Evolutionary conservation across 306 rosid species (phyloP).

Genomic region (Castanea sativa): DNA sequence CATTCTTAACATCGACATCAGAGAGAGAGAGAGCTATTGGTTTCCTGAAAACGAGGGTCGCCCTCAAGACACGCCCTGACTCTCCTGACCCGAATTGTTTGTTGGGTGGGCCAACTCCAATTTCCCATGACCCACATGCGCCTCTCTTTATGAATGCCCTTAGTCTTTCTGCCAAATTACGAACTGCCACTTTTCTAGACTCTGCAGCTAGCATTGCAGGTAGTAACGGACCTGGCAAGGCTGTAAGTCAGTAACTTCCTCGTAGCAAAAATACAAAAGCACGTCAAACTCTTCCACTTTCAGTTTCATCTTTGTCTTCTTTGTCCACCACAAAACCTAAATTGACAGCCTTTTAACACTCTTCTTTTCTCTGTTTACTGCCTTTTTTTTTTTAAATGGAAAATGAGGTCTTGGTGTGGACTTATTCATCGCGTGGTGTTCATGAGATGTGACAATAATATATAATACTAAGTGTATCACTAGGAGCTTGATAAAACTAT

Average conservation of each 20-base stretch:
- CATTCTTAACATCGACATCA: constrained; percentile 19
- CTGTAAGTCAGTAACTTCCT: constrained; percentile 1
- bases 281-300: not conserved
- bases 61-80: constrained; percentile 39
- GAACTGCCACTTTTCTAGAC: not conserved
- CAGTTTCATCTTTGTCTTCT: not conserved
- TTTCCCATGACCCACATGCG: constrained; percentile 35
- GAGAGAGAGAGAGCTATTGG: not conserved
- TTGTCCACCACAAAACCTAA: not conserved
- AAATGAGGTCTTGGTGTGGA: no score
- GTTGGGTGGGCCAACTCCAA: constrained; percentile 35
- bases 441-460: no score
- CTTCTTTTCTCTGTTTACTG: no score
- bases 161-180: not conserved
- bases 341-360: not conserved
- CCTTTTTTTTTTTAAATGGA: no score
- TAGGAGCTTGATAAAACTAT: no score
- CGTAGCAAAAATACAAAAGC: not conserved
- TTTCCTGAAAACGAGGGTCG: constrained; percentile 24
- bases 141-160: not conserved
- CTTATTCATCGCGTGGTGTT: no score
- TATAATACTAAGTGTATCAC: no score
- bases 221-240: constrained; percentile 5
- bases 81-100: constrained; percentile 30
- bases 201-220: not conserved